Evolutionary conservation across 495 filamentous ascomycete species (phyloP).

Genomic region (Neohortaea acidophila): DNA sequence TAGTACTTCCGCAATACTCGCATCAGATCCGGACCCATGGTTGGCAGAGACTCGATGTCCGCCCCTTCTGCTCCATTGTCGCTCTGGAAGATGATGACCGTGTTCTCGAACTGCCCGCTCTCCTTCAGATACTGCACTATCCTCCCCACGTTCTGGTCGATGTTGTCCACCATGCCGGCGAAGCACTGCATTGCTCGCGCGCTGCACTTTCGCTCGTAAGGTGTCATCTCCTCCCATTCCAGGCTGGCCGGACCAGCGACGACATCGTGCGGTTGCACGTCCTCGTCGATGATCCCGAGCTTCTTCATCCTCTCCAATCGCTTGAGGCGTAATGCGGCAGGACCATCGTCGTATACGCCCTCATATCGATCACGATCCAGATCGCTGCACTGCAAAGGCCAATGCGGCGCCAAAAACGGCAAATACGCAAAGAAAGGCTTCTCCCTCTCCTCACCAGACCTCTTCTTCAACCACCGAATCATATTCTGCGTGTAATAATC

Average conservation of each 20-base stretch:
- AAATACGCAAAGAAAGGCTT: constrained; percentile 47
- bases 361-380: constrained; percentile 38
- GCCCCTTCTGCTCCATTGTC: constrained; percentile 46
- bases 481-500: constrained; percentile 43
- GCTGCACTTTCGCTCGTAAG: constrained; percentile 35
- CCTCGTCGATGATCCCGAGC: constrained; percentile 35
- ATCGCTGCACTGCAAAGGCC: constrained; percentile 42
- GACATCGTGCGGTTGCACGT: constrained; percentile 38
- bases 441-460: constrained; percentile 31
- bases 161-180: constrained; percentile 44
- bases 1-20: constrained; percentile 41
- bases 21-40: constrained; percentile 31
- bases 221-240: constrained; percentile 35
- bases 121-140: constrained; percentile 36
- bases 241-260: constrained; percentile 28
- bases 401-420: constrained; percentile 47
- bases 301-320: constrained; percentile 36
- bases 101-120: constrained; percentile 43
- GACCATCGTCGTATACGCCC: constrained; percentile 42
- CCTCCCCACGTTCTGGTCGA: constrained; percentile 40
- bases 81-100: constrained; percentile 44
- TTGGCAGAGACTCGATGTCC: constrained; percentile 38
- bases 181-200: constrained; percentile 40
- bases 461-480: constrained; percentile 35
- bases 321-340: constrained; percentile 36